Evolutionary conservation across 768 basidiomycete genomes (phyloP).

Genomic region (Pleurotus eryngii): DNA sequence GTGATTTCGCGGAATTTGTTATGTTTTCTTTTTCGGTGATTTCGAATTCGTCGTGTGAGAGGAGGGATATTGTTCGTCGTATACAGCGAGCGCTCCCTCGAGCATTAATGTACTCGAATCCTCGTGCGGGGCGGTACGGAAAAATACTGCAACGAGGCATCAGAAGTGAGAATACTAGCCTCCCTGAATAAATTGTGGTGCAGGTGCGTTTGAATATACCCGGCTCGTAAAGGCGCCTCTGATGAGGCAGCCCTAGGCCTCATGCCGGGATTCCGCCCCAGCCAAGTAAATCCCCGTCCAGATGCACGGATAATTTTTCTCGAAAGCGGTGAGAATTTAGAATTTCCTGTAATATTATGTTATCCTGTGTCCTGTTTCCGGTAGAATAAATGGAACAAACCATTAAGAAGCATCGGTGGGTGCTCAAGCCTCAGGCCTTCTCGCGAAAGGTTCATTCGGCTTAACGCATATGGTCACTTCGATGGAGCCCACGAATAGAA

Average conservation of each 20-base stretch:
- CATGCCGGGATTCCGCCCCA: constrained; percentile 6
- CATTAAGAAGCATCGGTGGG: constrained; percentile 3
- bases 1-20: constrained; percentile 5
- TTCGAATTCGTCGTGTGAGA: not conserved
- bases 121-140: constrained; percentile 5
- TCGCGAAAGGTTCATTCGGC: not conserved
- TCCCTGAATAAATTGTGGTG: constrained; percentile 6
- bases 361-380: not conserved
- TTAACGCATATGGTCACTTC: not conserved
- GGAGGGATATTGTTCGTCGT: not conserved
- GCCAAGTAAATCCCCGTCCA: not conserved
- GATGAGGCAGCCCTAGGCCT: constrained; percentile 2
- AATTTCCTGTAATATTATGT: not conserved
- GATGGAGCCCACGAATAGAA: not conserved
- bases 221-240: not conserved
- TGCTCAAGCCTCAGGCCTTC: too few relatives aligned
- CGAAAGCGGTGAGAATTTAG: constrained; percentile 3
- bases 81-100: constrained; percentile 1
- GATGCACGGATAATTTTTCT: constrained; percentile 4
- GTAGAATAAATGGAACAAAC: not conserved
- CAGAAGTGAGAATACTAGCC: constrained; percentile 4
- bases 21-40: not conserved
- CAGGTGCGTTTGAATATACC: constrained; percentile 6
- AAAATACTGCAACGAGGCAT: constrained; percentile 8
- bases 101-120: constrained; percentile 2